Conservation (phyloP, 768 basidiomycete species). For the Cyclocybe aegerita region DNA sequence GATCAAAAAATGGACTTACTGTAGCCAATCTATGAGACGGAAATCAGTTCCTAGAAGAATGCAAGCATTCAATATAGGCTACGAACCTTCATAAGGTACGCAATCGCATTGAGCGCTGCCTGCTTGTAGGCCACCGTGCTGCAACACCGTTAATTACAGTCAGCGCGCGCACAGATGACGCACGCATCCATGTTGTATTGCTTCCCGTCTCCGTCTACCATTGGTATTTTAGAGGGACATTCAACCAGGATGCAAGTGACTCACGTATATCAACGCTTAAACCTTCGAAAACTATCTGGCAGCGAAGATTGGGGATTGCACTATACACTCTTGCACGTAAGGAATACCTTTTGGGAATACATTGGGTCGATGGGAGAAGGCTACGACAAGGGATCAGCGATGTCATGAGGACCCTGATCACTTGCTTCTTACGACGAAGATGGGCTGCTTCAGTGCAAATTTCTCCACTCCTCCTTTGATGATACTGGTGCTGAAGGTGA, state of each 20-base stretch:
- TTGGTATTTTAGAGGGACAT: conserved; percentile 1
- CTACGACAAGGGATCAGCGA: conserved; percentile 26
- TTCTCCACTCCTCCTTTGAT: conserved; percentile 76
- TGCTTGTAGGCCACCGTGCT: conserved; percentile 80
- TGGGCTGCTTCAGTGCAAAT: conserved; percentile 71
- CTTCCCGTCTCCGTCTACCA: conserved; percentile 64
- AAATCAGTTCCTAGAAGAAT: not conserved
- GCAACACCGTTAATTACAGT: not conserved
- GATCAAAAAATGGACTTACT: conserved; percentile 41
- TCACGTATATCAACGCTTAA: conserved; percentile 69
- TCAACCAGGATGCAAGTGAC: conserved; percentile 14
- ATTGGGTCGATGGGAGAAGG: conserved; percentile 75
- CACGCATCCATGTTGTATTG: conserved; percentile 81
- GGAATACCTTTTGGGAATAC: conserved; percentile 61
- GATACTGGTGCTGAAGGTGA: conserved; percentile 70
- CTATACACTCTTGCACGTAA: not conserved
- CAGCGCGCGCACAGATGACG: conserved; percentile 12
- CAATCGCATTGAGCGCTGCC: conserved; percentile 74
- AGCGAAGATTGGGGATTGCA: not conserved
- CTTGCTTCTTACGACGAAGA: conserved; percentile 55
- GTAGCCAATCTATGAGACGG: conserved; percentile 59
- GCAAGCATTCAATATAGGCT: not conserved
- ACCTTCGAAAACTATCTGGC: conserved; percentile 70
- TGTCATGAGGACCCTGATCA: not conserved
- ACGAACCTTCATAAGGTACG: conserved; percentile 65